phyloP scores from a whole-genome alignment of 164 flowering plant species.

The Cinnamomum chago region DNA sequence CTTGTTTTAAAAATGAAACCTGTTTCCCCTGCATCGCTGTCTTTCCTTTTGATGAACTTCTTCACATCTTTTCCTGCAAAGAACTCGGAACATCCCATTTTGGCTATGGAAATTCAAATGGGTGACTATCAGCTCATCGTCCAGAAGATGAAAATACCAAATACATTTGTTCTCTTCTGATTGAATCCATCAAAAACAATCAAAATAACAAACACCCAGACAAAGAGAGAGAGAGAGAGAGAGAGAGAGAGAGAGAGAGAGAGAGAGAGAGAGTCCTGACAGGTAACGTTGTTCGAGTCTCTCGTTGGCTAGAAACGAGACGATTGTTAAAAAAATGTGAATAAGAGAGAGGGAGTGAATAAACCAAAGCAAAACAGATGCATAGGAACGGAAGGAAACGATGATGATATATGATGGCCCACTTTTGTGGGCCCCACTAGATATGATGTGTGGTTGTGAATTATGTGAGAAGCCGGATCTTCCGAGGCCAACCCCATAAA shows the following conservation, averaged over 20 bases:
- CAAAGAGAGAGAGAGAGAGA: too few species aligned
- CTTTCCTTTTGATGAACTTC: constrained; percentile 59
- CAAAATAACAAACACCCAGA: neutral
- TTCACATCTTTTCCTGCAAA: neutral
- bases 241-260: neutral
- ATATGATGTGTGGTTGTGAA: too few species aligned
- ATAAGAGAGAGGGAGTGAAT: too few species aligned
- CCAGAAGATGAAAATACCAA: neutral
- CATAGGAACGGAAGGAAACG: too few species aligned
- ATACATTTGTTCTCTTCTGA: neutral
- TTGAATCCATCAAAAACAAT: neutral
- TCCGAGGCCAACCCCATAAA: too few species aligned
- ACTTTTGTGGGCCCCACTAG: too few species aligned
- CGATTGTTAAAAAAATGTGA: too few species aligned
- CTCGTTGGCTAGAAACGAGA: too few species aligned
- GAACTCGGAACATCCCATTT: neutral
- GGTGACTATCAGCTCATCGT: neutral
- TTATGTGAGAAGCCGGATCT: too few species aligned
- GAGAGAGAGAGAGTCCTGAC: neutral
- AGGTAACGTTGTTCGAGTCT: too few species aligned
- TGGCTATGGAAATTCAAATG: neutral
- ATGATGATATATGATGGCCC: too few species aligned
- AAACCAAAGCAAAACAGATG: too few species aligned
- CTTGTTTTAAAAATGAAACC: constrained; percentile 24
- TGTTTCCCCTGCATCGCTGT: constrained; percentile 80